These are phyloP conservation scores for Pichia sp. DNA, from an alignment of 1,139 yeast species.

Conservation along the genomic window DNA sequence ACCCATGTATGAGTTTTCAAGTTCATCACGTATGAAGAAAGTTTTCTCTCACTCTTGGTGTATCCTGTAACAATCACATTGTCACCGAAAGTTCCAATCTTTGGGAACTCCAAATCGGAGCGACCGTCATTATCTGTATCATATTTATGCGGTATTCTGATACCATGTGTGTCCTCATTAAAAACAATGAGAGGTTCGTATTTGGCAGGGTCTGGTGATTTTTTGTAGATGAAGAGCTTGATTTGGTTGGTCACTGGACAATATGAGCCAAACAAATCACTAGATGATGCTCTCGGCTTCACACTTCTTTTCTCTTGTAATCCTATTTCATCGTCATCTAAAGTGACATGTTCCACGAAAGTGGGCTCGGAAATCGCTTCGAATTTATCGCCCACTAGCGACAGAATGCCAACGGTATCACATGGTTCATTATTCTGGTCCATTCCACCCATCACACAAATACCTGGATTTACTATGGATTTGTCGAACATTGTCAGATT, in stretches of 20 bases:
- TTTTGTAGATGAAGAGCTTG: slow-evolving; percentile 7
- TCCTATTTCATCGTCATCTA: background rate
- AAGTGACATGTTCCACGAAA: slow-evolving; percentile 23
- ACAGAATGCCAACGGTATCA: slow-evolving; percentile 36
- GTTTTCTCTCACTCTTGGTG: slow-evolving; percentile 43
- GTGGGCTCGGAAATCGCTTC: too few relatives aligned
- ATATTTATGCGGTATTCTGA: slow-evolving; percentile 5
- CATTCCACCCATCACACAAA: slow-evolving; percentile 57
- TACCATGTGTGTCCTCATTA: slow-evolving; percentile 9
- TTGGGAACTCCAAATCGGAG: slow-evolving; percentile 38
- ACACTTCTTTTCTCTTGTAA: background rate
- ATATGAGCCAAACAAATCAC: slow-evolving; percentile 1
- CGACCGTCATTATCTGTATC: slow-evolving; percentile 3
- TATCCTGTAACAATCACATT: slow-evolving; percentile 57
- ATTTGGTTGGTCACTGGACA: slow-evolving; percentile 4
- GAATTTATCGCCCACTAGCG: too few relatives aligned
- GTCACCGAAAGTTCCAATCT: slow-evolving; percentile 58
- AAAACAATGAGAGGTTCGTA: slow-evolving; percentile 20
- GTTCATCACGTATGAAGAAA: slow-evolving; percentile 53
- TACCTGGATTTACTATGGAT: slow-evolving; percentile 41
- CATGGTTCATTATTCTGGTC: slow-evolving; percentile 36
- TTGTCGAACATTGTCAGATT: slow-evolving; percentile 37
- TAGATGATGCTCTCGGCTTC: slow-evolving; percentile 3
- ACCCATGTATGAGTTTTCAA: slow-evolving; percentile 62
- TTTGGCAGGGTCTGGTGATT: slow-evolving; percentile 8